Evolutionary conservation across 2,329 filamentous ascomycete genomes (phyloP).

Genomic region (Phialocephala sp.): DNA sequence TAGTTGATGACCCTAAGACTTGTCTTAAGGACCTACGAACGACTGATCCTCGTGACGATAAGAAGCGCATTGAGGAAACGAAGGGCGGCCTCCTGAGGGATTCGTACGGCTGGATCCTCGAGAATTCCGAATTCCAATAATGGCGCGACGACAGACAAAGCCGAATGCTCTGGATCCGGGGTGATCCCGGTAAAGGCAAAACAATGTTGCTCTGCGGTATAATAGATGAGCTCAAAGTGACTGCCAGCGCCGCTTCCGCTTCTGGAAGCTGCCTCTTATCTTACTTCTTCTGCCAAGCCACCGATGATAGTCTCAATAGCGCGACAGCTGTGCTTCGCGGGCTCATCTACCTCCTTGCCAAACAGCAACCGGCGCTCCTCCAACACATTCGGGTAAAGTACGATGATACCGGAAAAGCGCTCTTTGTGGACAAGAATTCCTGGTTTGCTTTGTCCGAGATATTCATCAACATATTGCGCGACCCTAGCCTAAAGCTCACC

Average conservation of each 20-base stretch:
- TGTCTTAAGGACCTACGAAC: slow-evolving; percentile 11
- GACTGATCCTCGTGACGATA: slow-evolving; percentile 28
- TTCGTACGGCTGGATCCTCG: slow-evolving; percentile 45
- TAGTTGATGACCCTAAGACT: no score
- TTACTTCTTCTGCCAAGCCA: slow-evolving; percentile 51
- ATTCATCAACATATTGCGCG: slow-evolving; percentile 21
- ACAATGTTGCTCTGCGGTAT: slow-evolving; percentile 41
- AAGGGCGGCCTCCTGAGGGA: slow-evolving; percentile 39
- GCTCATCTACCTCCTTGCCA: slow-evolving; percentile 39
- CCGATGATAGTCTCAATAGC: slow-evolving; percentile 46
- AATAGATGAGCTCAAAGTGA: neutral
- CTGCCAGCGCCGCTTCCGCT: neutral
- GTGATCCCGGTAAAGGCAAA: slow-evolving; percentile 44
- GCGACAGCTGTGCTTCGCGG: slow-evolving; percentile 49
- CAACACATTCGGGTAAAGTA: slow-evolving; percentile 20
- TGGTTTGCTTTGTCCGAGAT: slow-evolving; percentile 23
- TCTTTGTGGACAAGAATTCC: slow-evolving; percentile 23
- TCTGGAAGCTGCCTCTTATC: neutral
- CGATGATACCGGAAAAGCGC: slow-evolving; percentile 13
- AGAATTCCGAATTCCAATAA: slow-evolving; percentile 37
- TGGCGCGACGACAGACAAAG: slow-evolving; percentile 37
- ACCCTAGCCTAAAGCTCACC: slow-evolving; percentile 16
- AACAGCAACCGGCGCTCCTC: neutral
- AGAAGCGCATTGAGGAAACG: slow-evolving; percentile 28
- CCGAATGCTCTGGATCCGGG: slow-evolving; percentile 30